phyloP scores from a whole-genome alignment of 2,329 filamentous ascomycete genomes.

The Paraphaeosphaeria sporulosa region DNA sequence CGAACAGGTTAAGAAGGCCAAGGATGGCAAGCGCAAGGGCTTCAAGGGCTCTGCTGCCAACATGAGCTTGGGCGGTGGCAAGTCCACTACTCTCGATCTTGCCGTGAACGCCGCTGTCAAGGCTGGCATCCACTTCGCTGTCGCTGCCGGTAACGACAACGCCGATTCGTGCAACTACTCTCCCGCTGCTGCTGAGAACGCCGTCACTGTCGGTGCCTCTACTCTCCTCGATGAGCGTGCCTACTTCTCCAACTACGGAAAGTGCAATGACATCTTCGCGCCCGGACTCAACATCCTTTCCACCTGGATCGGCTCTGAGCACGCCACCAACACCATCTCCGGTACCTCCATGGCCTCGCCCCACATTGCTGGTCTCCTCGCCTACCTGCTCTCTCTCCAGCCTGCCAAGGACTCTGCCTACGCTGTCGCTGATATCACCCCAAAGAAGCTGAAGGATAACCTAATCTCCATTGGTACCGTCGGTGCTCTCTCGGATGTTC shows the following conservation, averaged over 20 bases:
- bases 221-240: slow-evolving; percentile 93
- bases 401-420: slow-evolving; percentile 89
- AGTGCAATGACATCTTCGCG: slow-evolving; percentile 99
- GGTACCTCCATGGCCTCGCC: slow-evolving; percentile 99
- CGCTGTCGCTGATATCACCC: slow-evolving; percentile 86
- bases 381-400: slow-evolving; percentile 97
- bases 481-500: slow-evolving; percentile 80
- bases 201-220: slow-evolving; percentile 94
- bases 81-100: slow-evolving; percentile 88
- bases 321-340: slow-evolving; percentile 98
- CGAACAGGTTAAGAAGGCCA: slow-evolving; percentile 77
- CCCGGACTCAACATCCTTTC: slow-evolving; percentile 96
- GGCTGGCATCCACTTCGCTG: slow-evolving; percentile 94
- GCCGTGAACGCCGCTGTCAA: slow-evolving; percentile 94
- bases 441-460: slow-evolving; percentile 90
- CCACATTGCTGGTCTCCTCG: slow-evolving; percentile 93
- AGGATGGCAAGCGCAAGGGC: slow-evolving; percentile 89
- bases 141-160: slow-evolving; percentile 98
- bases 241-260: slow-evolving; percentile 99
- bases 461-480: slow-evolving; percentile 84
- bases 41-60: slow-evolving; percentile 99
- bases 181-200: slow-evolving; percentile 87
- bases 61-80: slow-evolving; percentile 99
- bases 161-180: slow-evolving; percentile 99
- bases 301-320: slow-evolving; percentile 97